Conservation (phyloP, 225 moss, liverwort and hornwort species). For the Marchantia paleacea region DNA sequence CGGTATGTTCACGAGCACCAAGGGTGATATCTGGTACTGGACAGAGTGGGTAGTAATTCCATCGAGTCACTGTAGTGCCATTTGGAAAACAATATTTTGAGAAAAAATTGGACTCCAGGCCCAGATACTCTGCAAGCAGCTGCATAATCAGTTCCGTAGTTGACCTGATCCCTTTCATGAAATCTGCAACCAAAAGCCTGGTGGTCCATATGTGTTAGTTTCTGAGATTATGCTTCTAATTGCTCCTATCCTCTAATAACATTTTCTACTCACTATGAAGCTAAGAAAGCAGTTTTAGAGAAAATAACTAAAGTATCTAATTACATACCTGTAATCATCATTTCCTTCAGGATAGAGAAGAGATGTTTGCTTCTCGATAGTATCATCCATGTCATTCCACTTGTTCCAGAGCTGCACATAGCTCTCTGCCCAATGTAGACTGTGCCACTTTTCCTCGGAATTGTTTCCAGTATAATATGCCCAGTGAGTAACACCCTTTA, state of each 20-base stretch:
- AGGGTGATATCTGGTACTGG: slow-evolving; percentile 17
- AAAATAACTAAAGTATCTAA: background rate
- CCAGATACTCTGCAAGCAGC: slow-evolving; percentile 28
- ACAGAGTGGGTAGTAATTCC: slow-evolving; percentile 36
- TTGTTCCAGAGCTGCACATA: slow-evolving; percentile 25
- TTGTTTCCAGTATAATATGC: background rate
- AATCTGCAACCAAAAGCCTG: slow-evolving; percentile 18
- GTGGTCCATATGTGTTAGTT: background rate
- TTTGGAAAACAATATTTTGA: background rate
- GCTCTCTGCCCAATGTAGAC: slow-evolving; percentile 38
- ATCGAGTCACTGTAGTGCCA: background rate
- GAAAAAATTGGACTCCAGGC: slow-evolving; percentile 23
- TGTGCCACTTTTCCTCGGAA: background rate
- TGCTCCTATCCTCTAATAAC: too few relatives aligned
- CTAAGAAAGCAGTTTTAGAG: too few relatives aligned
- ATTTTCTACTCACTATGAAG: too few relatives aligned
- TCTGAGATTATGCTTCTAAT: background rate
- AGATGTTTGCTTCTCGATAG: background rate
- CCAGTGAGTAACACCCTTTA: background rate
- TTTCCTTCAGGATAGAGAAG: background rate
- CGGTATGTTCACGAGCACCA: slow-evolving; percentile 30
- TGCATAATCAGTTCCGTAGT: slow-evolving; percentile 21
- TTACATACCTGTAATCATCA: background rate
- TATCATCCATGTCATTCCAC: background rate
- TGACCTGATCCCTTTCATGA: background rate